Evolutionary conservation across 306 rosid genomes (phyloP).

Genomic region (Quercus parvula): DNA sequence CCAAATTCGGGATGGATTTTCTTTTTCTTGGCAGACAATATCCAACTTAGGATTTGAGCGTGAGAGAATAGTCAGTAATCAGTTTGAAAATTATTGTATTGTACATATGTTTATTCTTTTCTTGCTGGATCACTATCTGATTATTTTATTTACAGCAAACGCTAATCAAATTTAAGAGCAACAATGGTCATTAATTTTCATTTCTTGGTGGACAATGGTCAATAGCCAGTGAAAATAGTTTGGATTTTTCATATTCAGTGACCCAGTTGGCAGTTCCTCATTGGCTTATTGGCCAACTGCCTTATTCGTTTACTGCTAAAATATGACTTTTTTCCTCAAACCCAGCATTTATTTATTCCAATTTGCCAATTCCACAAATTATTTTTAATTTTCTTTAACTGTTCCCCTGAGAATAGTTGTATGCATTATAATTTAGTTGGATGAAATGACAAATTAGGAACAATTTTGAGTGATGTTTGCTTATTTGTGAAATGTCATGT

Average conservation of each 20-base stretch:
- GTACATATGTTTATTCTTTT: constrained; percentile 9
- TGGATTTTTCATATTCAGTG: background rate
- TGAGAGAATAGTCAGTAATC: constrained; percentile 47
- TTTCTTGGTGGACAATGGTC: background rate
- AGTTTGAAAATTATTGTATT: constrained; percentile 37
- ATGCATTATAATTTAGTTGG: background rate
- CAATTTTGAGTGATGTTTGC: too few species aligned
- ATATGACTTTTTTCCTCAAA: background rate
- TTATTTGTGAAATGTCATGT: background rate
- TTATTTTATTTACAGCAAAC: background rate
- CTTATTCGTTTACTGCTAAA: background rate
- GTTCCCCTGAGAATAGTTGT: background rate
- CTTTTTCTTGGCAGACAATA: constrained; percentile 47
- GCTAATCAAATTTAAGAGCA: too few species aligned
- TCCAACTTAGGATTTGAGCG: constrained; percentile 78
- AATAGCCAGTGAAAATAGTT: background rate
- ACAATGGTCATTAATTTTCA: background rate
- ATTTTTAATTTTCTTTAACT: background rate
- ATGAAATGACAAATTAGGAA: background rate
- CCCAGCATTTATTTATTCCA: background rate
- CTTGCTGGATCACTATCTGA: background rate
- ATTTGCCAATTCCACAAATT: background rate
- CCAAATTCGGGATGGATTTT: constrained; percentile 54
- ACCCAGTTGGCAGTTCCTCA: background rate
- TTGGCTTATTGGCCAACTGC: background rate